Percentiles rank a stretch among this genome's conserved stretches.
Conservation (phyloP, 306 rosid genomes). For the Aeschynomene evenia region DNA sequence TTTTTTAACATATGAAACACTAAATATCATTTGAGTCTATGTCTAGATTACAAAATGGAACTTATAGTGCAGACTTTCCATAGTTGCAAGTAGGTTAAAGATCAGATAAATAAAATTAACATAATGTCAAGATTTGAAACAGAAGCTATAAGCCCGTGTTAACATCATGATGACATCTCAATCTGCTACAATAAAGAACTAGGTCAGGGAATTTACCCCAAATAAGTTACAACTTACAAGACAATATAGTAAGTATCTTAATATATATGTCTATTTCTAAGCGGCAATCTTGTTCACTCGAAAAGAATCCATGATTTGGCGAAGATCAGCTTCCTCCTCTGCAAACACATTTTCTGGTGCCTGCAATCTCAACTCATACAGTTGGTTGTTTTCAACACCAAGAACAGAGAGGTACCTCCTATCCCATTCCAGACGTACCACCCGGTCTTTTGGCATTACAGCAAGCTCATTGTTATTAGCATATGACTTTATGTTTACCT, state of each 20-base stretch:
- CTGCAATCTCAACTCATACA: conserved; percentile 90
- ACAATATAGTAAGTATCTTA: neutral
- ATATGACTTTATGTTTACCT: conserved; percentile 94
- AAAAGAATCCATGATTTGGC: conserved; percentile 81
- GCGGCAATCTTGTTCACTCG: conserved; percentile 67
- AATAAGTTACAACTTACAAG: neutral
- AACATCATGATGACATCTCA: neutral
- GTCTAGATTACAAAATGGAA: neutral
- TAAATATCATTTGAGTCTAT: neutral
- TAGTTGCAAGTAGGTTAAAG: neutral
- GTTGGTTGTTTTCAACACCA: conserved; percentile 86
- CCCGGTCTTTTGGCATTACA: conserved; percentile 88
- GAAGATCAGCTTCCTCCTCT: conserved; percentile 80
- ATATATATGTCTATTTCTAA: conserved; percentile 25
- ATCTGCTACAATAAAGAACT: neutral
- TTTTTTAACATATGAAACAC: neutral
- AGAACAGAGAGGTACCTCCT: conserved; percentile 88
- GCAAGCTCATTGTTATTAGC: conserved; percentile 93
- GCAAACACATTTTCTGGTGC: conserved; percentile 78
- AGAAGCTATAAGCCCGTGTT: too few species aligned
- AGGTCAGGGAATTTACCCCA: neutral
- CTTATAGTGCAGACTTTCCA: neutral
- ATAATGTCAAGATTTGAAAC: neutral
- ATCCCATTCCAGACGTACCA: conserved; percentile 87
- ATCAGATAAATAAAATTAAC: neutral